Evolutionary conservation across 2,329 filamentous ascomycete species (phyloP).

Genomic region (Aspergillus ruber): DNA sequence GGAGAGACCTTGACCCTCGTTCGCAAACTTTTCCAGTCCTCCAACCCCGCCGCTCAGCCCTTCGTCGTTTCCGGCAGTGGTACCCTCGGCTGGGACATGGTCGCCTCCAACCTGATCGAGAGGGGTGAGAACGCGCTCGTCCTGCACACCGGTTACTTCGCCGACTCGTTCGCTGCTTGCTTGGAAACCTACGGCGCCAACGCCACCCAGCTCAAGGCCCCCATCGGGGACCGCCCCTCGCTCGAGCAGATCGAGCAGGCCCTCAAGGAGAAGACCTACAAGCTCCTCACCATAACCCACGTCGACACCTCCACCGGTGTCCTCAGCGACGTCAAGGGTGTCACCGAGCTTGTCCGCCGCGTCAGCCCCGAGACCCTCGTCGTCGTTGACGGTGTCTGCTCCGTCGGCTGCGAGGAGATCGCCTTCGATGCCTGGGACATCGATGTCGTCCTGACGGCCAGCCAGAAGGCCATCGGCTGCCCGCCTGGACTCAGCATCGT

Average conservation of each 20-base stretch:
- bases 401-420: slow-evolving; percentile 92
- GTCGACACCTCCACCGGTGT: slow-evolving; percentile 97
- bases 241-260: slow-evolving; percentile 83
- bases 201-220: slow-evolving; percentile 80
- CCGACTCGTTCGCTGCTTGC: slow-evolving; percentile 88
- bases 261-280: slow-evolving; percentile 85
- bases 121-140: slow-evolving; percentile 85
- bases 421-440: slow-evolving; percentile 92
- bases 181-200: slow-evolving; percentile 85
- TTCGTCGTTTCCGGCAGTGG: slow-evolving; percentile 92
- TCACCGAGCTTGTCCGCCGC: slow-evolving; percentile 74
- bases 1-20: slow-evolving; percentile 83
- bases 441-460: slow-evolving; percentile 87
- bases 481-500: slow-evolving; percentile 91
- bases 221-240: slow-evolving; percentile 81
- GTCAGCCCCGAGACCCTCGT: slow-evolving; percentile 89
- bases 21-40: slow-evolving; percentile 90
- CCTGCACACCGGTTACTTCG: slow-evolving; percentile 94
- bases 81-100: slow-evolving; percentile 93
- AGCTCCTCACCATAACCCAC: slow-evolving; percentile 89
- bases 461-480: slow-evolving; percentile 94
- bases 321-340: slow-evolving; percentile 76
- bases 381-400: slow-evolving; percentile 94
- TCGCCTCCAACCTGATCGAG: slow-evolving; percentile 88
- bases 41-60: slow-evolving; percentile 73